Percentiles rank a stretch among this genome's conserved stretches.
These are phyloP conservation scores for Penicillium sp. DNA, from an alignment of 2,329 filamentous ascomycete genomes.

Conservation along the genomic window DNA sequence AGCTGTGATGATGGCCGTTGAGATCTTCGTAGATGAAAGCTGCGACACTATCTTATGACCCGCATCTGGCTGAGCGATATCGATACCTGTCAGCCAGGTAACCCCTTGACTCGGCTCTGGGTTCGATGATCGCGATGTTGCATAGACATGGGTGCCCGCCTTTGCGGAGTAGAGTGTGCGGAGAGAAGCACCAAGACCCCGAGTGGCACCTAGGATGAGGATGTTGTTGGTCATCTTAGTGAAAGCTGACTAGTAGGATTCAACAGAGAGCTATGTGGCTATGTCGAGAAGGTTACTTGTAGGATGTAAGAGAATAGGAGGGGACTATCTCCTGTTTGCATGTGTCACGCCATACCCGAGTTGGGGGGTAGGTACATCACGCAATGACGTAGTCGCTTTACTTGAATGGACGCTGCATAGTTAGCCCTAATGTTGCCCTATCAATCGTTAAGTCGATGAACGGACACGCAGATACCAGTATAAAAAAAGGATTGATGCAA, in stretches of 20 bases:
- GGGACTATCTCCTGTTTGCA: too few species aligned
- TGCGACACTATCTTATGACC: slow-evolving; percentile 49
- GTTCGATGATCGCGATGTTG: slow-evolving; percentile 53
- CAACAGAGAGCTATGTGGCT: neutral
- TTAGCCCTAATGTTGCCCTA: too few species aligned
- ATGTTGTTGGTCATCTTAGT: slow-evolving; percentile 41
- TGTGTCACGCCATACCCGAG: too few species aligned
- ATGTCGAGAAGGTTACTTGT: too few species aligned
- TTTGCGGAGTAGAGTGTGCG: slow-evolving; percentile 55
- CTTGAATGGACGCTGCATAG: too few species aligned
- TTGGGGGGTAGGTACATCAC: too few species aligned
- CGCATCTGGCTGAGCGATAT: slow-evolving; percentile 51
- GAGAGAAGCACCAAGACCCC: slow-evolving; percentile 63
- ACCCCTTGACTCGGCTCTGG: slow-evolving; percentile 46
- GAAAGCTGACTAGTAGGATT: neutral
- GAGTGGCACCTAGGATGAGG: slow-evolving; percentile 64
- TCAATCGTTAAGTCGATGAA: too few species aligned
- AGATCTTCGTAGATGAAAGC: slow-evolving; percentile 49
- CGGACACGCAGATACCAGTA: too few species aligned
- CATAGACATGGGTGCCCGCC: slow-evolving; percentile 52
- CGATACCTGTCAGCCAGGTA: slow-evolving; percentile 57
- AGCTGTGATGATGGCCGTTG: slow-evolving; percentile 61
- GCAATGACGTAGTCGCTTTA: neutral
- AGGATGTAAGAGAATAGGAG: too few species aligned
- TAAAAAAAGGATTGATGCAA: too few species aligned